A percentile compares a stretch with the other conserved stretches of the same genome.
These are phyloP conservation scores for Flaveria linearis DNA, from an alignment of 129 eudicot genomes.

Conservation along the genomic window DNA sequence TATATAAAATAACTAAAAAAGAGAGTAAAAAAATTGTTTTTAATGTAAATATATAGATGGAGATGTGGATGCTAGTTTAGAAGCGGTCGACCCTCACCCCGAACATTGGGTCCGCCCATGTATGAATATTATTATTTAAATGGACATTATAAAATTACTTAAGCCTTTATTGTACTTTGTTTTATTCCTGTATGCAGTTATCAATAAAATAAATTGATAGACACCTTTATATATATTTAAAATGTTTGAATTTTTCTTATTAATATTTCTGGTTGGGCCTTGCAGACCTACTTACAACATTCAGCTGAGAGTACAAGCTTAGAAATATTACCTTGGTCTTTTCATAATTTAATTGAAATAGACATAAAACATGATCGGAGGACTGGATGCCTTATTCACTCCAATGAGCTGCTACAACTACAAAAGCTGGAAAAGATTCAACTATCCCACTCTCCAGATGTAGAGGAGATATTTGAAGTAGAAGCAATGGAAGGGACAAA, in stretches of 20 bases:
- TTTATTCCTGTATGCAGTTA: too few relatives aligned
- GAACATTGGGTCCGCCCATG: too few relatives aligned
- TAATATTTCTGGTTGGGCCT: neutral
- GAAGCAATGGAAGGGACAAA: neutral
- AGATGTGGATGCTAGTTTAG: too few relatives aligned
- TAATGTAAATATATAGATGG: too few relatives aligned
- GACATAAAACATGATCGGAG: neutral
- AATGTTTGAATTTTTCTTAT: neutral
- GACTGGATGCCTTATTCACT: neutral
- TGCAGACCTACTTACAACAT: neutral
- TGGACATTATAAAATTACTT: too few relatives aligned
- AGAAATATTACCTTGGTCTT: neutral
- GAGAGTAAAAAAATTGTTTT: too few relatives aligned
- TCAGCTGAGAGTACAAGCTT: neutral
- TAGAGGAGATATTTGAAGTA: neutral
- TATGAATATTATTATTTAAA: too few relatives aligned
- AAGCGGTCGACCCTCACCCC: too few relatives aligned
- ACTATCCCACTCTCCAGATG: fast-evolving
- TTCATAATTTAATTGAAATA: neutral
- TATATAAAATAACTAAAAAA: too few relatives aligned
- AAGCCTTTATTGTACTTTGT: too few relatives aligned
- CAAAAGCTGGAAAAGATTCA: neutral
- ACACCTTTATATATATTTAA: neutral
- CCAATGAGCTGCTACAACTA: neutral
- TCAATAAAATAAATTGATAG: too few relatives aligned